These are phyloP conservation scores for Nothophaeocryptopus gaeumannii DNA, from an alignment of 2,329 filamentous ascomycete species.

Conservation along the genomic window DNA sequence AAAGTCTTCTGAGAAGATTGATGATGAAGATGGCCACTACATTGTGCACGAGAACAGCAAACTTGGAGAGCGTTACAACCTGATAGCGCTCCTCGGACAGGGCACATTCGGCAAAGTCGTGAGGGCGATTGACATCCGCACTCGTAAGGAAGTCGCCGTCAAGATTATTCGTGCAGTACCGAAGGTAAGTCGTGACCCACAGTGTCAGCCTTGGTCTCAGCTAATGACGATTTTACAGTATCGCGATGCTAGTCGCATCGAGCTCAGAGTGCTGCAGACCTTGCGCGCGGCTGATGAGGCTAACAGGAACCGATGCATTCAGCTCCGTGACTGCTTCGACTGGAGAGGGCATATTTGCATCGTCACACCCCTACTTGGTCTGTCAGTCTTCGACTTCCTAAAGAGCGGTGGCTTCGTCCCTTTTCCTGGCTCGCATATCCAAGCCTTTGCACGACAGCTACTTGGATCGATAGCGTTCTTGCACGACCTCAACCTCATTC, in stretches of 20 bases:
- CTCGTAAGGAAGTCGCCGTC: conserved; percentile 80
- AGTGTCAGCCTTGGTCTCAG: not conserved
- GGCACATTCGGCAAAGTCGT: conserved; percentile 99
- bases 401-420: conserved; percentile 94
- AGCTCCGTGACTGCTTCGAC: conserved; percentile 94
- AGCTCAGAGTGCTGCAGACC: conserved; percentile 87
- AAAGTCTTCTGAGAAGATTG: conserved; percentile 63
- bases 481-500: conserved; percentile 94
- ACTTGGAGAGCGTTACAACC: conserved; percentile 85
- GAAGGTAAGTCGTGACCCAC: conserved; percentile 50
- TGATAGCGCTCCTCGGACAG: conserved; percentile 85
- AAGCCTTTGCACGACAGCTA: conserved; percentile 90
- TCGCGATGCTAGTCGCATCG: conserved; percentile 90
- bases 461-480: conserved; percentile 98
- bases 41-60: conserved; percentile 84
- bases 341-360: conserved; percentile 95
- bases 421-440: conserved; percentile 97
- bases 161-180: conserved; percentile 98
- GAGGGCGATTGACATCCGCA: conserved; percentile 77
- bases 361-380: conserved; percentile 73
- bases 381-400: conserved; percentile 97
- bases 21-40: conserved; percentile 97
- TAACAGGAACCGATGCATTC: conserved; percentile 95
- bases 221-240: conserved; percentile 50
- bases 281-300: conserved; percentile 85